Evolutionary conservation across 2,329 filamentous ascomycete genomes (phyloP), one percentile per base, ranked within the genome.

Genomic region (Torrubiella hemipterigena): DNA sequence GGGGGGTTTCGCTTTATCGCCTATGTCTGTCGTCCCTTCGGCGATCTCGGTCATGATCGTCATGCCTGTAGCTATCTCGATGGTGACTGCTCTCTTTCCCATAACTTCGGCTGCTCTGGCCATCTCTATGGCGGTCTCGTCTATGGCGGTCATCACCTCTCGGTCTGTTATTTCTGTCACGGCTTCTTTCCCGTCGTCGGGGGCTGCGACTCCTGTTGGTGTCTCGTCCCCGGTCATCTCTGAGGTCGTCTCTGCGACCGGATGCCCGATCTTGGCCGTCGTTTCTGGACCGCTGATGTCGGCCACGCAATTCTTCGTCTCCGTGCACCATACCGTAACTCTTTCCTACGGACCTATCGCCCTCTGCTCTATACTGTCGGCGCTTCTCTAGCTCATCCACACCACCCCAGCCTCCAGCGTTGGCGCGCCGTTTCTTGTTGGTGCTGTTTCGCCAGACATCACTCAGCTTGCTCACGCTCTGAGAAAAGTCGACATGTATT

Each of bases 401-500:
- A 35, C 91, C 91, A 42, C 91, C 91, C 63, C 93, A 98, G 6
- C 91, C 91, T 32, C 84, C 85, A 3, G 61, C 54, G 48, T 66
- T 54, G 54, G 69, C 45, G 55, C 63, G 60, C 28, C 89, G 72
- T 60, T 93, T 95, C 24, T 69, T 72, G 48, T 93, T 93, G 14
- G 87, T 85, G 25, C 79, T 78, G 37, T 75, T 80, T 39, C 91
- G 73, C 91, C 91, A 98, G 12, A 78, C 77, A 39, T 93, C 84
- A 27, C 85, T 91, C 7, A 98, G 61, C 50, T 85, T 89, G 39
- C 77, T 73, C 38, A 87, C 91, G 51, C 85, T 94, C 60, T 98
- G 91, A 9, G 87, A 95, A 56, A 98, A 98, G 58, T 98, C 91
- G 34, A 98, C 91, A 50, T 98, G 91, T 40, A 98, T 98, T 25